Percentiles rank a stretch among this genome's conserved stretches.
These are phyloP conservation scores for Ilyonectria destructans DNA, from an alignment of 2,329 filamentous ascomycete genomes.

Conservation along the genomic window DNA sequence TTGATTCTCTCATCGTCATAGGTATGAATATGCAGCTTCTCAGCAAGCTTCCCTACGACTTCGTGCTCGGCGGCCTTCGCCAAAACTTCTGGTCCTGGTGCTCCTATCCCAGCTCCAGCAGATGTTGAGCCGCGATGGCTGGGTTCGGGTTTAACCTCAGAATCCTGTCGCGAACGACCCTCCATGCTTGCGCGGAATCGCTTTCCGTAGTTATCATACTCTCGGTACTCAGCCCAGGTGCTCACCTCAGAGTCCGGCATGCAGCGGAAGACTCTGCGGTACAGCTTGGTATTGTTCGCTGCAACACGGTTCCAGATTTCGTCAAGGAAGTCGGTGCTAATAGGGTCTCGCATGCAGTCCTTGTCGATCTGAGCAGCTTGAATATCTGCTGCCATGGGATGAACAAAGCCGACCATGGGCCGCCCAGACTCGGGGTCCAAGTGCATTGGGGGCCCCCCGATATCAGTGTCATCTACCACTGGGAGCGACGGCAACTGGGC, in stretches of 20 bases:
- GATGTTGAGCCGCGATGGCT: conserved; percentile 52
- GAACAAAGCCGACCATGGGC: conserved; percentile 61
- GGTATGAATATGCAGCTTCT: conserved; percentile 44
- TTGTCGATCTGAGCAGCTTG: conserved; percentile 82
- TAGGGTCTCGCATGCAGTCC: conserved; percentile 94
- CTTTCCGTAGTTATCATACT: conserved; percentile 83
- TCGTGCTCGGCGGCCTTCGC: conserved; percentile 54
- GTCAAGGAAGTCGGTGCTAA: conserved; percentile 86
- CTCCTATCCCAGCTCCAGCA: conserved; percentile 60
- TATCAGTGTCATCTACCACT: conserved; percentile 83
- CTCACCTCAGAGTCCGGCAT: conserved; percentile 97
- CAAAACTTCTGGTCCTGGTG: conserved; percentile 59
- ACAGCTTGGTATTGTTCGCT: conserved; percentile 96
- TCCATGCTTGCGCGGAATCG: conserved; percentile 81
- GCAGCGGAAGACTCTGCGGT: conserved; percentile 93
- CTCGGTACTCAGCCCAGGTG: conserved; percentile 94
- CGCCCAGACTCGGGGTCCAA: conserved; percentile 68
- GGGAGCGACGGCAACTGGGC: conserved; percentile 82
- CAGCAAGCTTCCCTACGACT: conserved; percentile 49
- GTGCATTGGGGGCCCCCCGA: conserved; percentile 79
- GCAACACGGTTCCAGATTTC: conserved; percentile 91
- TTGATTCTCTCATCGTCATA: conserved; percentile 52
- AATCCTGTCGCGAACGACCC: conserved; percentile 68
- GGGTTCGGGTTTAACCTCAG: conserved; percentile 61
- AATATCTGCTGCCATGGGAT: conserved; percentile 78